Conservation (phyloP, 2,329 filamentous ascomycete species). For the Ceratocystiopsis sp. region DNA sequence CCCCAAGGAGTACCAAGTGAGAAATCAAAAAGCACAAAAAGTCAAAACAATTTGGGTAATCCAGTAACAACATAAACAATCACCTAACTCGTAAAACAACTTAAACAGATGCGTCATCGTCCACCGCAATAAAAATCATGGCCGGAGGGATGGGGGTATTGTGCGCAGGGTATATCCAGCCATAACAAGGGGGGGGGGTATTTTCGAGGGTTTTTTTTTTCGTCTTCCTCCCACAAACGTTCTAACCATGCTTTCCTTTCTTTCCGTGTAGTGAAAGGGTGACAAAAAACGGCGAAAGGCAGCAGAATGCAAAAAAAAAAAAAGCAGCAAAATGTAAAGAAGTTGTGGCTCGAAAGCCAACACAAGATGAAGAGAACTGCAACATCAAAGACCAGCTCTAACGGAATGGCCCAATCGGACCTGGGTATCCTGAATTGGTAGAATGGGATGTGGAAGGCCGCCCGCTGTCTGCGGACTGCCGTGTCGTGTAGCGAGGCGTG, state of each 20-base stretch:
- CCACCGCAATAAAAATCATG: slow-evolving; percentile 5
- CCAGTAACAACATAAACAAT: not conserved
- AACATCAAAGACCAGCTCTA: slow-evolving; percentile 35
- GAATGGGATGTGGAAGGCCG: slow-evolving; percentile 90
- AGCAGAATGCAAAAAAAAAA: slow-evolving; percentile 18
- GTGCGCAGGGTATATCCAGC: slow-evolving; percentile 7
- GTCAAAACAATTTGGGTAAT: not conserved
- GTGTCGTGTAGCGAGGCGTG: slow-evolving; percentile 68
- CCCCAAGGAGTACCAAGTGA: not conserved
- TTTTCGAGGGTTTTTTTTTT: slow-evolving; percentile 24
- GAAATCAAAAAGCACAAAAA: not conserved
- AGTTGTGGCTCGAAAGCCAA: not conserved
- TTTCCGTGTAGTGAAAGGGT: not conserved
- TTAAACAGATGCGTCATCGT: slow-evolving; percentile 3
- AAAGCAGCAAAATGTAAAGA: slow-evolving; percentile 16
- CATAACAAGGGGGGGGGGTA: not conserved
- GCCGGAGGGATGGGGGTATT: slow-evolving; percentile 20
- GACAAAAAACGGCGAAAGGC: slow-evolving; percentile 5
- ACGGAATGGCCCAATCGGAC: slow-evolving; percentile 79
- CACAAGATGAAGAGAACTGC: slow-evolving; percentile 7
- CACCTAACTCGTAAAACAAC: not conserved
- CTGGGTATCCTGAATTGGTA: slow-evolving; percentile 90
- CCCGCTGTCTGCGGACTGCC: slow-evolving; percentile 78
- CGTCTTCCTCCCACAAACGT: not conserved
- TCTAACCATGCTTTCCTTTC: slow-evolving; percentile 2